Evolutionary conservation across 2,329 filamentous ascomycete species (phyloP), one percentile per base, ranked within the genome.

Genomic region (Fusarium chlamydosporum): DNA sequence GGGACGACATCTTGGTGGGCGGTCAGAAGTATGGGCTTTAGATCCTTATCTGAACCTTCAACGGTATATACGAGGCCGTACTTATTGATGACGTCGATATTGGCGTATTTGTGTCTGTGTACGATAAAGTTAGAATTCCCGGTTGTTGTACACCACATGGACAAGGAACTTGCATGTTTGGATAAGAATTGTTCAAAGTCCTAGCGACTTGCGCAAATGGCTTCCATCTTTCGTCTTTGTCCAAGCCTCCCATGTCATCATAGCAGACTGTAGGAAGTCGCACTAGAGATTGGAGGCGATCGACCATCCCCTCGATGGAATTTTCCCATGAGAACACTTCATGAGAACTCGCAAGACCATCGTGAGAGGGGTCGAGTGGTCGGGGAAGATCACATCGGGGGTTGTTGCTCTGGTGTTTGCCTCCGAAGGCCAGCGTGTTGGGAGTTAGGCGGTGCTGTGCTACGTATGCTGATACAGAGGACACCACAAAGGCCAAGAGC

Each of bases 31-130:
- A 79, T 72, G 0, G 81, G 81, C 37, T 78, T 76, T 16, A 88
- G 81, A 0, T 77, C 77, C 1, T 77, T 60, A 41, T 88, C 80
- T 2, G 79, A 80, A n/a, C 88, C 88, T 15, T 84, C 72, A 65
- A 89, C 79, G 1, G 86, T 89, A 74, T 85, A 89, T 37, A 90
- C 77, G 3, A 90, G 78, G 6, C 88, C 88, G 45, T 88, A 83
- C 0, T 83, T 87, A 74, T 90, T 90, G 61, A 90, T 80, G 29
- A 84, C 85, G 54, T 88, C 84, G 6, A 83, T 71, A 13, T 68
- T 72, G 56, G 81, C 80, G 20, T 78, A 75, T 37, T 79, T 72
- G 66, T 83, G 79, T n/a, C 80, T 82, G 55, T 2, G 18, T 7
- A 29, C 6, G 7, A 12, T 31, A 4, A 2, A 23, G 18, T 10